A percentile compares a stretch with the other conserved stretches of the same genome.
These are phyloP conservation scores for Myxozyma vanderwaltii DNA, from an alignment of 805 yeast genomes.

Conservation along the genomic window DNA sequence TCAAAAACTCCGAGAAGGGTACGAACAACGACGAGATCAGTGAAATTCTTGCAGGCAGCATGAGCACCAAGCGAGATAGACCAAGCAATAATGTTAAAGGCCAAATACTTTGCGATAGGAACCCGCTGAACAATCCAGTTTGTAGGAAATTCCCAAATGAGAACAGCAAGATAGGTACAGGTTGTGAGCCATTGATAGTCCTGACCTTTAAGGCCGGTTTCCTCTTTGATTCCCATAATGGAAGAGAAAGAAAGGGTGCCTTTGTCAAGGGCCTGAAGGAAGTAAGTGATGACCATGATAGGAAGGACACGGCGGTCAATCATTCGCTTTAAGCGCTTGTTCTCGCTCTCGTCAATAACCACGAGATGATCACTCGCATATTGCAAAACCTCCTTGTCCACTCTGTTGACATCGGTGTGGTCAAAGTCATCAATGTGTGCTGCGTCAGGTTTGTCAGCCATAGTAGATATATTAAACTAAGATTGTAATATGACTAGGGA, in stretches of 20 bases:
- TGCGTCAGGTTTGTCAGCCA: background rate
- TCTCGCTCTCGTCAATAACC: constrained; percentile 13
- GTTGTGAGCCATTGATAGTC: constrained; percentile 50
- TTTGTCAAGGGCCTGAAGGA: constrained; percentile 55
- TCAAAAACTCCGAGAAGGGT: constrained; percentile 53
- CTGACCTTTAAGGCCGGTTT: constrained; percentile 46
- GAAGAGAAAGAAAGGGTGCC: constrained; percentile 61
- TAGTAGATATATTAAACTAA: background rate
- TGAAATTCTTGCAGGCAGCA: constrained; percentile 49
- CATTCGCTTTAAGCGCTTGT: constrained; percentile 39
- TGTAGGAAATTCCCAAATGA: constrained; percentile 52
- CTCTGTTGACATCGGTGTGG: constrained; percentile 2
- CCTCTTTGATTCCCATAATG: constrained; percentile 52
- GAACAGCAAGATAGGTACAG: constrained; percentile 50
- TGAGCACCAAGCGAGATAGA: constrained; percentile 48
- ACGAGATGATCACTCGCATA: constrained; percentile 13
- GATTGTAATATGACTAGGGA: too few relatives aligned
- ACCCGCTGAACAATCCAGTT: constrained; percentile 43
- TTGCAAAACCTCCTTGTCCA: constrained; percentile 12
- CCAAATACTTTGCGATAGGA: constrained; percentile 57
- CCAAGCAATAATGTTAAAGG: constrained; percentile 52
- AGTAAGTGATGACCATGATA: constrained; percentile 55
- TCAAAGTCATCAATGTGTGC: constrained; percentile 17
- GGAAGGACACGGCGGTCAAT: constrained; percentile 55
- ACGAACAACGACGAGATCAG: constrained; percentile 49